Conservation (phyloP, 164 flowering plant species). For the Paratinospora sagittata region DNA sequence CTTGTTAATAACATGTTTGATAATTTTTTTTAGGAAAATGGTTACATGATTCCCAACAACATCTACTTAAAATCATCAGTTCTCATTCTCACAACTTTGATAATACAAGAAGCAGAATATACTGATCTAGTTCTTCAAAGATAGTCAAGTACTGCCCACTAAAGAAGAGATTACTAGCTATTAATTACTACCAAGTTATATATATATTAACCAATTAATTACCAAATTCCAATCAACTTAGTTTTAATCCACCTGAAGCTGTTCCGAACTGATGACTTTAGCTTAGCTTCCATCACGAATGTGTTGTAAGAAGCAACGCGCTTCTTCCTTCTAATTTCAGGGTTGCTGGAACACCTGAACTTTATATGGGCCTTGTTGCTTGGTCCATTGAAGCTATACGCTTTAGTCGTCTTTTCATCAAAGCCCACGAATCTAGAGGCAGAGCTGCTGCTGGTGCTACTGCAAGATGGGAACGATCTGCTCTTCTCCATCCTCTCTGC, state of each 20-base stretch:
- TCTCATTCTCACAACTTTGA: neutral
- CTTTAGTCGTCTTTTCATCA: conserved; percentile 23
- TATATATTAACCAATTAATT: too few species aligned
- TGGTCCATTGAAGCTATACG: conserved; percentile 65
- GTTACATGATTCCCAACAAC: too few species aligned
- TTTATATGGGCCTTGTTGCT: conserved; percentile 15
- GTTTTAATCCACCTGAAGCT: conserved; percentile 80
- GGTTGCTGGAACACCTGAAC: conserved; percentile 23
- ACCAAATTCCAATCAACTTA: conserved; percentile 44
- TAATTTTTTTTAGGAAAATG: too few species aligned
- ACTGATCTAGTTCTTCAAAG: too few species aligned
- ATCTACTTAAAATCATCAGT: too few species aligned
- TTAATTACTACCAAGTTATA: neutral
- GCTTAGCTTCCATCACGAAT: conserved; percentile 47
- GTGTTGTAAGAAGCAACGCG: conserved; percentile 56
- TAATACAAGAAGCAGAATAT: neutral
- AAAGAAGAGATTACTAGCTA: neutral
- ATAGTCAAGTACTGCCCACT: too few species aligned
- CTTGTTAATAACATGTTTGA: too few species aligned
- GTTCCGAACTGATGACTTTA: conserved; percentile 47
- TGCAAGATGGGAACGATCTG: conserved; percentile 39
- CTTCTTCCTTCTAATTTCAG: conserved; percentile 60
- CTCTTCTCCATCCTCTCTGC: conserved; percentile 42
- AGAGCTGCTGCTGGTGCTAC: conserved; percentile 21
- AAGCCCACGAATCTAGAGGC: too few species aligned